Evolutionary conservation across 257 asterid species (phyloP).

Genomic region (Apocynum venetum): DNA sequence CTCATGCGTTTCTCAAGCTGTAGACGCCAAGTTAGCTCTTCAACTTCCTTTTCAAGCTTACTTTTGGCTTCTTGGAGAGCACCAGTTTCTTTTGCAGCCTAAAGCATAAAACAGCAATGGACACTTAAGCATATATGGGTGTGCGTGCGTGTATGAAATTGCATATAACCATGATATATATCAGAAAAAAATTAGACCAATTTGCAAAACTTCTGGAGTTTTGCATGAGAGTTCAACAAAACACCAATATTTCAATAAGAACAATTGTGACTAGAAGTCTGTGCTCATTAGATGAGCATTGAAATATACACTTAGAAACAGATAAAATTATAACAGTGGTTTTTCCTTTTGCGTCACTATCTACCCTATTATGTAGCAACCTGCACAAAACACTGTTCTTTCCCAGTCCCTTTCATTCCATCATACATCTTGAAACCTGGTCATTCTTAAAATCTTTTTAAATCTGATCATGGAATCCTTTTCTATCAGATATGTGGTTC

Average conservation of each 20-base stretch:
- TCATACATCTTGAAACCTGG: no score
- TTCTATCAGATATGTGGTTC: background rate
- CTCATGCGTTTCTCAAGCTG: conserved; percentile 68
- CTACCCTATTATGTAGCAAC: background rate
- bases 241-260: background rate
- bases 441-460: no score
- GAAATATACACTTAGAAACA: background rate
- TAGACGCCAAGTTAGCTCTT: conserved; percentile 61
- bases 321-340: background rate
- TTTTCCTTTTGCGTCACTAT: background rate
- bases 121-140: background rate
- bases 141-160: background rate
- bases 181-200: background rate
- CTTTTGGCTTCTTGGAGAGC: conserved; percentile 84
- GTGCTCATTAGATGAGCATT: background rate
- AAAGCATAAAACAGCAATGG: conserved; percentile 13
- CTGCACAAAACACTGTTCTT: background rate
- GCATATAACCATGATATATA: background rate
- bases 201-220: background rate
- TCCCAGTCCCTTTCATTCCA: no score
- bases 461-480: no score
- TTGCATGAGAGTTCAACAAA: background rate
- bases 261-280: background rate
- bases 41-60: conserved; percentile 67
- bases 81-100: conserved; percentile 92